Evolutionary conservation across 148 eudicot species (phyloP).

Genomic region (Spergularia bocconei): DNA sequence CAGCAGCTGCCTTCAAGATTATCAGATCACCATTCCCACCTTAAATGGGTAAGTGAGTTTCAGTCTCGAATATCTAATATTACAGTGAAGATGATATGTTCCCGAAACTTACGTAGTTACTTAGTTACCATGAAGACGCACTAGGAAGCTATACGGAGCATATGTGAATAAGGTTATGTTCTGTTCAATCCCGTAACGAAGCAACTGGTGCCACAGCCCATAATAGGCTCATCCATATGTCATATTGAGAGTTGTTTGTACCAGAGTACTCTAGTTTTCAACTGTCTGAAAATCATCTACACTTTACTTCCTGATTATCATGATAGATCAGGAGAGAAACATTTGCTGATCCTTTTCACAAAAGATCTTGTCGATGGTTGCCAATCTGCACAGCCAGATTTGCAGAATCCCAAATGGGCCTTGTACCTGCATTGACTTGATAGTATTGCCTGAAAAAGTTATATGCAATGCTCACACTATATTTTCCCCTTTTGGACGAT

Average conservation of each 20-base stretch:
- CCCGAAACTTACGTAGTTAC: not conserved
- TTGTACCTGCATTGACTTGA: too few species aligned
- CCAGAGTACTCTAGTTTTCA: not conserved
- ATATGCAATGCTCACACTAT: too few species aligned
- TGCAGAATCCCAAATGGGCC: too few species aligned
- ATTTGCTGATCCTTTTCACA: not conserved
- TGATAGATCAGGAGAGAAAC: not conserved
- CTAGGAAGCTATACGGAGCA: too few species aligned
- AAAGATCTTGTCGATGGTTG: too few species aligned
- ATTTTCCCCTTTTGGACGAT: too few species aligned
- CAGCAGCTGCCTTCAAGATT: constrained; percentile 63
- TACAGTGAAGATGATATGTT: not conserved
- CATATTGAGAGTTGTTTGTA: not conserved
- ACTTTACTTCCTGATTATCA: not conserved
- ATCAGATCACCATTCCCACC: constrained; percentile 77
- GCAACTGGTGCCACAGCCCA: too few species aligned
- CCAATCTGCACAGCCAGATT: too few species aligned
- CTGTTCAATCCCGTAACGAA: too few species aligned
- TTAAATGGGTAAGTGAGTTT: constrained; percentile 69
- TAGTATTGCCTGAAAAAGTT: too few species aligned
- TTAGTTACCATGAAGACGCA: too few species aligned
- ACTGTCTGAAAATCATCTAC: not conserved
- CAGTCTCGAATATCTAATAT: not conserved
- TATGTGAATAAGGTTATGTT: too few species aligned
- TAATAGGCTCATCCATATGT: not conserved